Evolutionary conservation across 2,329 filamentous ascomycete genomes (phyloP).

Genomic region (Talaromyces sp.): DNA sequence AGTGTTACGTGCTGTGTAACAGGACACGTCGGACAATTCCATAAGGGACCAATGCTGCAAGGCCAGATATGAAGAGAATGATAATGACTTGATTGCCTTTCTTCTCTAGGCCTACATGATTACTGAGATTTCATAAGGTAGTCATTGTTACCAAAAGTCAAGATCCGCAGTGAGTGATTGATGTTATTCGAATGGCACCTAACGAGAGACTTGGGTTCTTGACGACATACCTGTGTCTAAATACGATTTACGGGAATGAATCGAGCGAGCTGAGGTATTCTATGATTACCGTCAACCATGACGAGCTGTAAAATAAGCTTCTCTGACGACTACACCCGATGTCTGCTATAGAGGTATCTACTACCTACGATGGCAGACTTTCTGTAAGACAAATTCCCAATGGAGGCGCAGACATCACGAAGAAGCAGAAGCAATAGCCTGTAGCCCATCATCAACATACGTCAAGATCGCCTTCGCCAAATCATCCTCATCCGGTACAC

Average conservation of each 20-base stretch:
- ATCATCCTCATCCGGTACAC: conserved; percentile 30
- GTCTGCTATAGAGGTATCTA: not conserved
- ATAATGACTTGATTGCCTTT: not conserved
- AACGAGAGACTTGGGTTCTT: not conserved
- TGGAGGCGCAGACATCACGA: not conserved
- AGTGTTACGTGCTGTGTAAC: not conserved
- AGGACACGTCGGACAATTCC: not conserved
- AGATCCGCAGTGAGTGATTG: not conserved
- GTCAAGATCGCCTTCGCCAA: not conserved
- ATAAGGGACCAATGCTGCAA: not conserved
- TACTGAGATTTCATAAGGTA: not conserved
- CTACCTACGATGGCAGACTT: not conserved
- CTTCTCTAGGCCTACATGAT: not conserved
- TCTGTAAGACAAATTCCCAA: not conserved
- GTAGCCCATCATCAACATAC: not conserved
- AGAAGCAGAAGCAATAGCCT: not conserved
- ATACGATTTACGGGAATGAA: too few species aligned
- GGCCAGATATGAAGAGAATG: not conserved
- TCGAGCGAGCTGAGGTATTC: too few species aligned
- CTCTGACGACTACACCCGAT: not conserved
- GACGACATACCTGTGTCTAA: not conserved
- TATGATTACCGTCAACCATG: too few species aligned
- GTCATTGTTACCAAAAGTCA: not conserved
- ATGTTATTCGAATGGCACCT: not conserved
- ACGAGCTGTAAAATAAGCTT: not conserved